Conservation (phyloP, 2,329 filamentous ascomycete genomes). For the Stachybotrys chlorohalonatus region DNA sequence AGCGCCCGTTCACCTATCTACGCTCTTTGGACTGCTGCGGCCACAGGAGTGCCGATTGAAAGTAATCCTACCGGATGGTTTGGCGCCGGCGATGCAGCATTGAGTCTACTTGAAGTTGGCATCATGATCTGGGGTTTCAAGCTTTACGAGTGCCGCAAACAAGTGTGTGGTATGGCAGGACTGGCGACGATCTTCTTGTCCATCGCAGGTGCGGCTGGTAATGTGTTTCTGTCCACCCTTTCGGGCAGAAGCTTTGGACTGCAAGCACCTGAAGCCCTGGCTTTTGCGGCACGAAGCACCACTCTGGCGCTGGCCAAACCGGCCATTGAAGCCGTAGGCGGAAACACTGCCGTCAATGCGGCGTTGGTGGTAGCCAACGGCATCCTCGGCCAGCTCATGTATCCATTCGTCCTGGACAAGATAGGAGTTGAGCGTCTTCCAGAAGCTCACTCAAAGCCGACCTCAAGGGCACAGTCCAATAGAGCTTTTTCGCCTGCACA, state of each 20-base stretch:
- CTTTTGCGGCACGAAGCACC: constrained; percentile 40
- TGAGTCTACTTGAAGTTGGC: constrained; percentile 39
- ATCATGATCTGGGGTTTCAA: constrained; percentile 46
- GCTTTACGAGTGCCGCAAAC: constrained; percentile 38
- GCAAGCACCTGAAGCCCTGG: constrained; percentile 21
- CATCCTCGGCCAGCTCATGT: constrained; percentile 32
- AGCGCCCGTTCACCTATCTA: constrained; percentile 25
- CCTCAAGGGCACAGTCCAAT: not conserved
- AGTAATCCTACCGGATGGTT: constrained; percentile 19
- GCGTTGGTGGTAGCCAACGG: constrained; percentile 43
- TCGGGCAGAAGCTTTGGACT: constrained; percentile 26
- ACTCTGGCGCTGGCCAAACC: constrained; percentile 41
- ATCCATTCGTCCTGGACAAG: constrained; percentile 23
- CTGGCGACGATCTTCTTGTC: constrained; percentile 28
- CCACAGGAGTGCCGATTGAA: constrained; percentile 4
- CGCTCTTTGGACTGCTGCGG: constrained; percentile 20
- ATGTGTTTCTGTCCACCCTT: constrained; percentile 32
- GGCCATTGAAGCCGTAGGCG: constrained; percentile 32
- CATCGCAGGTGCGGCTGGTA: constrained; percentile 25
- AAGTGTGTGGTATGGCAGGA: constrained; percentile 34
- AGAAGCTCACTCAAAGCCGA: not conserved
- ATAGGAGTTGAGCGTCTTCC: constrained; percentile 11
- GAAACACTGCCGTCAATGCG: constrained; percentile 37
- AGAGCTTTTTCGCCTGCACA: not conserved
- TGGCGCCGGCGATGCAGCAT: constrained; percentile 39